phyloP scores from a whole-genome alignment of 2,329 filamentous ascomycete species.

The Fusarium albidum region DNA sequence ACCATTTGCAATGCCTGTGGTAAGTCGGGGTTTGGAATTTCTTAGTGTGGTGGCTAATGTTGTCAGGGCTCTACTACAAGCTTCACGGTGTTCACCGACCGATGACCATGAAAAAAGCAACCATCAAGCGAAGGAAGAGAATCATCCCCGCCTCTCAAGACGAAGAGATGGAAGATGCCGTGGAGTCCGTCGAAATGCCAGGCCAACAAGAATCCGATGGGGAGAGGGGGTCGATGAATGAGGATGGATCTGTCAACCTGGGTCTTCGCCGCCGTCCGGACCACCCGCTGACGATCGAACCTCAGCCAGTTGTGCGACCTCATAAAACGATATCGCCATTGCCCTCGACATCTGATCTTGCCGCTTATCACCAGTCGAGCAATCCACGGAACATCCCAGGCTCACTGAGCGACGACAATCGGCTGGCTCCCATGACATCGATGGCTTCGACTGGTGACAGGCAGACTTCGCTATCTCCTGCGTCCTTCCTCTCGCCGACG shows the following conservation, averaged over 20 bases:
- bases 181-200: constrained; percentile 52
- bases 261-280: constrained; percentile 61
- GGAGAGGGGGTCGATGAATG: constrained; percentile 66
- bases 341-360: constrained; percentile 54
- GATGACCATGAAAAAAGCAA: constrained; percentile 98
- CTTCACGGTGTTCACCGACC: constrained; percentile 93
- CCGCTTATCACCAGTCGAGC: constrained; percentile 60
- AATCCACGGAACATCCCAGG: constrained; percentile 48
- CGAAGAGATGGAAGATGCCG: constrained; percentile 58
- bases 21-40: constrained; percentile 56
- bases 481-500: constrained; percentile 65
- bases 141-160: constrained; percentile 81
- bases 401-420: constrained; percentile 63
- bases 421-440: constrained; percentile 63
- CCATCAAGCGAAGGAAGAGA: constrained; percentile 94
- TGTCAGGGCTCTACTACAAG: constrained; percentile 89
- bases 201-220: constrained; percentile 47
- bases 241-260: constrained; percentile 71
- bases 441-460: constrained; percentile 56
- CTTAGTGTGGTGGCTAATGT: constrained; percentile 17
- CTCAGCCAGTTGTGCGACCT: constrained; percentile 53
- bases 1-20: constrained; percentile 99
- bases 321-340: constrained; percentile 55
- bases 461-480: constrained; percentile 67
- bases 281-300: constrained; percentile 56